A percentile compares a stretch with the other conserved stretches of the same genome.
Conservation (phyloP, 1,284 basidiomycete species). For the Papiliotrema flavescens region DNA sequence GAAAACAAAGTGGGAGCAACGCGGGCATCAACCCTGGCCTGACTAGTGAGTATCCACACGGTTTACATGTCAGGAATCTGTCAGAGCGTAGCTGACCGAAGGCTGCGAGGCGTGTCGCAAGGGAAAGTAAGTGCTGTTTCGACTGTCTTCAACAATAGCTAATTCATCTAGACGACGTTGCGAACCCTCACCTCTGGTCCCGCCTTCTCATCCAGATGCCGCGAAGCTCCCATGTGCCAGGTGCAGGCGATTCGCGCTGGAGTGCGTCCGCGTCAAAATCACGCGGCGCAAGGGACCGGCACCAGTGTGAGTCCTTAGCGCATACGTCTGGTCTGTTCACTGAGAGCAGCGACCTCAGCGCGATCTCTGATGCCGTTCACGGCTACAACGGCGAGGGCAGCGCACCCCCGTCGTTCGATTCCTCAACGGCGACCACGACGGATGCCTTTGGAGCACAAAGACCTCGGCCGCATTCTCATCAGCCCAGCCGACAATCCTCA, state of each 20-base stretch:
- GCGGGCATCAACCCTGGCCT: too few relatives aligned
- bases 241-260: slow-evolving; percentile 39
- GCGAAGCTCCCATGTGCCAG: slow-evolving; percentile 42
- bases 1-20: too few relatives aligned
- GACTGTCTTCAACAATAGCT: background rate
- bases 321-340: too few relatives aligned
- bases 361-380: slow-evolving; percentile 33
- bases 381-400: slow-evolving; percentile 11
- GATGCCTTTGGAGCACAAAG: background rate
- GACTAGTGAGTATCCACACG: too few relatives aligned
- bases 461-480: too few relatives aligned
- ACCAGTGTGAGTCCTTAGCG: slow-evolving; percentile 28
- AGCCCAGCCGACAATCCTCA: background rate
- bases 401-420: background rate
- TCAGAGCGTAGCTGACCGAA: too few relatives aligned
- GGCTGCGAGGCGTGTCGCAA: slow-evolving; percentile 35
- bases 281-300: slow-evolving; percentile 37
- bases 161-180: slow-evolving; percentile 44
- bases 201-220: slow-evolving; percentile 37
- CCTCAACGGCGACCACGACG: background rate
- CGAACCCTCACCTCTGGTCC: slow-evolving; percentile 41
- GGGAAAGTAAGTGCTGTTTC: slow-evolving; percentile 21
- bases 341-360: slow-evolving; percentile 15
- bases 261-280: slow-evolving; percentile 37
- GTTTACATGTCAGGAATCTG: too few relatives aligned